Evolutionary conservation across 169 alveolate genomes (phyloP).

Genomic region (Babesia caballi): DNA sequence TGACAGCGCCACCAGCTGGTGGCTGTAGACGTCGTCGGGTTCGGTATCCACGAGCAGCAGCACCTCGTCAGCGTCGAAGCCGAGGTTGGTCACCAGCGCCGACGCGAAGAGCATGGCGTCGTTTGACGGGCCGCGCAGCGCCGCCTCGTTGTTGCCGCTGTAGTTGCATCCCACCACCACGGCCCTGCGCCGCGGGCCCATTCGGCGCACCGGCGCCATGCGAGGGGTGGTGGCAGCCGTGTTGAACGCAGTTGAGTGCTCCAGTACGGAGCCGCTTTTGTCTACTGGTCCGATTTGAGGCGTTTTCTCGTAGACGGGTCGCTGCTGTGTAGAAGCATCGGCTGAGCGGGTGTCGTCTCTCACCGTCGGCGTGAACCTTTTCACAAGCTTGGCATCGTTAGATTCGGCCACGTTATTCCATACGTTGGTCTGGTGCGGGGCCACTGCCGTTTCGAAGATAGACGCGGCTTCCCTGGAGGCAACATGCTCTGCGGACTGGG

Average conservation of each 20-base stretch:
- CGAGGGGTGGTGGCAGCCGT: too few relatives aligned
- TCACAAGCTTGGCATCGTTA: too few relatives aligned
- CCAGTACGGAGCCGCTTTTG: neutral
- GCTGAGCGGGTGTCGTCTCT: too few relatives aligned
- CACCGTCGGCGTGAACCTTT: too few relatives aligned
- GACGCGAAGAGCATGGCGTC: constrained; percentile 85
- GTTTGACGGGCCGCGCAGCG: constrained; percentile 84
- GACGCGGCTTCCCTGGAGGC: too few relatives aligned
- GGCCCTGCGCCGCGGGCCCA: constrained; percentile 69
- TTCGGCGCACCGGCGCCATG: neutral
- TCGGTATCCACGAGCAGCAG: constrained; percentile 78
- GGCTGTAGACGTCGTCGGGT: constrained; percentile 75
- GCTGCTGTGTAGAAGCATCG: too few relatives aligned
- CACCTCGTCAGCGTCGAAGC: constrained; percentile 77
- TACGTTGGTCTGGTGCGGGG: too few relatives aligned
- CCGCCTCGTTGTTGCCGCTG: constrained; percentile 65
- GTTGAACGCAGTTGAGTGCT: neutral
- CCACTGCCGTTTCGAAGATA: too few relatives aligned
- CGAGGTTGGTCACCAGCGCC: constrained; percentile 78
- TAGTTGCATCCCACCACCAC: constrained; percentile 86
- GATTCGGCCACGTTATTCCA: too few relatives aligned
- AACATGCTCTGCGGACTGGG: too few relatives aligned
- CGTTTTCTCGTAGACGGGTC: too few relatives aligned
- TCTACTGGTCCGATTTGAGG: neutral
- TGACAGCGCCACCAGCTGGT: constrained; percentile 38